Evolutionary conservation across 116 monocot genomes (phyloP).

Genomic region (Dioscorea cayenensis): DNA sequence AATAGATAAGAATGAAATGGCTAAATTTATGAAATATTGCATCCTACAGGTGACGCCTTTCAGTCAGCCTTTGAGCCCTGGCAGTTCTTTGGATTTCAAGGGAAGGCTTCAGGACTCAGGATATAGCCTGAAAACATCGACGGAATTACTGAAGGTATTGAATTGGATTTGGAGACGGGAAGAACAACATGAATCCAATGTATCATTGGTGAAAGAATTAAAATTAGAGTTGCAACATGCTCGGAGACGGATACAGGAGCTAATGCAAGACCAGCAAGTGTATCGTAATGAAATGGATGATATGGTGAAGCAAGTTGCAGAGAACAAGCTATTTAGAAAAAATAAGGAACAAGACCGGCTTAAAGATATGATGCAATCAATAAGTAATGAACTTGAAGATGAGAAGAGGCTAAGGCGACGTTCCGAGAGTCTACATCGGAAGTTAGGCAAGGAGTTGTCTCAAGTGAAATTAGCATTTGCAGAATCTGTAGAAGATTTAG

Average conservation of each 20-base stretch:
- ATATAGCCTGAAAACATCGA: conserved; percentile 69
- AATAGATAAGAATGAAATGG: neutral
- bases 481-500: conserved; percentile 39
- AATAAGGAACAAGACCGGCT: conserved; percentile 55
- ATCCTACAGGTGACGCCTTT: conserved; percentile 38
- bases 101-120: conserved; percentile 32
- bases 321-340: conserved; percentile 51
- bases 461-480: conserved; percentile 43
- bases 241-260: conserved; percentile 29
- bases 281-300: conserved; percentile 53
- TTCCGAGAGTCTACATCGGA: conserved; percentile 63
- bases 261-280: conserved; percentile 36
- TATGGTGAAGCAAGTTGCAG: conserved; percentile 48
- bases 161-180: conserved; percentile 91
- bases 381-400: conserved; percentile 67
- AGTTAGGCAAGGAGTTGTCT: conserved; percentile 68
- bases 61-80: conserved; percentile 40
- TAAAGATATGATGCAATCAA: conserved; percentile 39
- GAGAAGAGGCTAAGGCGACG: conserved; percentile 68
- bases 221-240: conserved; percentile 71
- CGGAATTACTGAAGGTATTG: conserved; percentile 74
- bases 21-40: neutral
- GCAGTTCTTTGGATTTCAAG: conserved; percentile 46
- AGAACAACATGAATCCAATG: conserved; percentile 68
- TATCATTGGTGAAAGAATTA: conserved; percentile 48